Percentiles rank a stretch among this genome's conserved stretches.
Evolutionary conservation across 768 basidiomycete species (phyloP).

Genomic region (Suillus plorans): DNA sequence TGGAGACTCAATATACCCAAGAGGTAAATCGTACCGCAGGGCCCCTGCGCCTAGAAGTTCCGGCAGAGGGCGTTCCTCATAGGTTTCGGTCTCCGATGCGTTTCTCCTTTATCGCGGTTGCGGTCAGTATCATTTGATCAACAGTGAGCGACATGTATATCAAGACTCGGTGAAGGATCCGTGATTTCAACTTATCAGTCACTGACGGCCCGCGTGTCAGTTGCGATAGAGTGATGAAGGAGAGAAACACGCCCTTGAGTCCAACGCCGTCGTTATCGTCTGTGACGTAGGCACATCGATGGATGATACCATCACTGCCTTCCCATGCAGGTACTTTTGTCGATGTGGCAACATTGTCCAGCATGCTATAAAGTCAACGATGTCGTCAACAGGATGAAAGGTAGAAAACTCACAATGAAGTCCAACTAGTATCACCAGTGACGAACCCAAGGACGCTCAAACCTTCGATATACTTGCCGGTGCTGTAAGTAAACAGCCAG

Average conservation of each 20-base stretch:
- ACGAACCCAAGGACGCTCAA: conserved; percentile 44
- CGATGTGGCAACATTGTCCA: conserved; percentile 37
- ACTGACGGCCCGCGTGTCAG: not conserved
- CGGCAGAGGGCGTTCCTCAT: not conserved
- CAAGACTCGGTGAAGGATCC: not conserved
- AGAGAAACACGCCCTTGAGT: conserved; percentile 43
- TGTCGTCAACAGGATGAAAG: conserved; percentile 6
- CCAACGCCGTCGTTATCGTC: conserved; percentile 48
- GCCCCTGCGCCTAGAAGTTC: not conserved
- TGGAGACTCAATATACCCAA: not conserved
- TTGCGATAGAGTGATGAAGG: not conserved
- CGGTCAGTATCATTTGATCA: not conserved
- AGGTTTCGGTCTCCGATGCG: not conserved
- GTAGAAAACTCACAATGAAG: conserved; percentile 33
- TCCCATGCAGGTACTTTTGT: conserved; percentile 48
- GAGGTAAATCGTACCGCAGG: not conserved
- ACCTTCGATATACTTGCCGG: conserved; percentile 54
- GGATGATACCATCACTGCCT: conserved; percentile 47
- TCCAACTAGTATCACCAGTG: conserved; percentile 43
- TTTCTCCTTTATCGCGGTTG: not conserved
- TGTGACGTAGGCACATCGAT: conserved; percentile 43
- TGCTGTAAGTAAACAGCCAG: conserved; percentile 56
- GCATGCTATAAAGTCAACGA: conserved; percentile 28
- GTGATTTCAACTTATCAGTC: not conserved
- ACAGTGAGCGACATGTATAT: not conserved